These are phyloP conservation scores for Dothistroma pini DNA, from an alignment of 2,329 filamentous ascomycete genomes.

Conservation along the genomic window DNA sequence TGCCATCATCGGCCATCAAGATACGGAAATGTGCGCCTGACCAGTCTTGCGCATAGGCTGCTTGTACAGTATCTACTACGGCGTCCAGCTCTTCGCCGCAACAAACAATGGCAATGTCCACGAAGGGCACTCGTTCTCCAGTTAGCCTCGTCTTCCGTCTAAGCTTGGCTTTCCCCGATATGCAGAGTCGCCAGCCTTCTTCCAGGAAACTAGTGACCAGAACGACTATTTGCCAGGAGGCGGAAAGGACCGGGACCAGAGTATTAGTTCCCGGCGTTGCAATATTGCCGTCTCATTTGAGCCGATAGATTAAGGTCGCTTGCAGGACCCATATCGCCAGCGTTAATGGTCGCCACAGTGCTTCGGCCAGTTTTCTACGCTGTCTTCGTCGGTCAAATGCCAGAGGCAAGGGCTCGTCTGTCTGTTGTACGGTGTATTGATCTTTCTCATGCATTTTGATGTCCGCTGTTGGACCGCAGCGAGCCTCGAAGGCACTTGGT, in stretches of 20 bases:
- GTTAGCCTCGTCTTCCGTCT: not conserved
- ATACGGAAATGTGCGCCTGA: slow-evolving; percentile 38
- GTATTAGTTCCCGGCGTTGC: not conserved
- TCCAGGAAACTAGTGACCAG: not conserved
- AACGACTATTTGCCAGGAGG: not conserved
- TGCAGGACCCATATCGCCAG: not conserved
- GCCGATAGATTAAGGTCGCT: not conserved
- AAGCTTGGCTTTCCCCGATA: not conserved
- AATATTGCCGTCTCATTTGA: not conserved
- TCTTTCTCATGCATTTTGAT: not conserved
- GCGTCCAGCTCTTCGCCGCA: slow-evolving; percentile 44
- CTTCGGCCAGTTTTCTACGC: not conserved
- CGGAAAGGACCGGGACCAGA: not conserved
- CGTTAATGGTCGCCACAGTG: not conserved
- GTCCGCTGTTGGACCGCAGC: not conserved
- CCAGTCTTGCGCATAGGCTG: slow-evolving; percentile 41
- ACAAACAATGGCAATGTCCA: slow-evolving; percentile 45
- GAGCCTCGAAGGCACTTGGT: no score
- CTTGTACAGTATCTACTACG: slow-evolving; percentile 41
- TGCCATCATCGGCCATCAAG: slow-evolving; percentile 42
- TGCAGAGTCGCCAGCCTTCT: not conserved
- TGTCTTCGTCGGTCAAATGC: not conserved
- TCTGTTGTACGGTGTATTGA: not conserved
- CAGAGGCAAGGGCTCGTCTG: not conserved
- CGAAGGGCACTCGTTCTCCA: slow-evolving; percentile 36